Evolutionary conservation across 495 filamentous ascomycete genomes (phyloP), one percentile per base, ranked within the genome.

Genomic region (Annulohypoxylon stygium): DNA sequence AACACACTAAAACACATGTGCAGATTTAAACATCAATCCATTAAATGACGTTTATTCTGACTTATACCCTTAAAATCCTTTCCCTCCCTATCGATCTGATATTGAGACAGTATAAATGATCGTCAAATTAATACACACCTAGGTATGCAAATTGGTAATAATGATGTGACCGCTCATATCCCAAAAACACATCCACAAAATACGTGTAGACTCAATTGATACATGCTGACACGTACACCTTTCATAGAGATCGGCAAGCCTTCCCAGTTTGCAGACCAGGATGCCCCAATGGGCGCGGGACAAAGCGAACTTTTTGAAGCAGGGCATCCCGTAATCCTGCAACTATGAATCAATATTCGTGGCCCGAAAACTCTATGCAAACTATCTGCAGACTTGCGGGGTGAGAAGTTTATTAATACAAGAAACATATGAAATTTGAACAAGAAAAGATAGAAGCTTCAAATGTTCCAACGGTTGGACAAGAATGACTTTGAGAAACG

Each of bases 211-310:
- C 25, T 50, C 48, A 57, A 50, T 57, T 12, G 6, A 75, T 60
- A 63, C 72, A 30, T 6, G 30, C 30, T 30, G 30, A 30, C 30
- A 67, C 72, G 67, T 67, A 67, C 45, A 20, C 53, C 36, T 70
- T 70, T 75, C 72, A 75, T 75, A 70, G 66, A 67, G 72, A 75
- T 75, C 72, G 72, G 41, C 72, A 70, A 37, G 63, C 51, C 25
- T 63, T 37, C 71, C 71, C 25, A 34, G 55, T 48, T 62, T 33
- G 61, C 34, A 37, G 67, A 59, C 72, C 43, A 58, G 72, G 67
- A 60, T 67, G 11, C 33, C 51, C 62, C 58, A 67, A 70, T 65
- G 25, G 11, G 60, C 9, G 51, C 18, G 57, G 57, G 61, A 74
- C 62, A 62, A 74, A 74, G 57, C 57, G 61, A 67, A 59, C 51